Base-by-base conservation (phyloP, 176 grass and related monocot species). In the Zizania latifolia region DNA sequence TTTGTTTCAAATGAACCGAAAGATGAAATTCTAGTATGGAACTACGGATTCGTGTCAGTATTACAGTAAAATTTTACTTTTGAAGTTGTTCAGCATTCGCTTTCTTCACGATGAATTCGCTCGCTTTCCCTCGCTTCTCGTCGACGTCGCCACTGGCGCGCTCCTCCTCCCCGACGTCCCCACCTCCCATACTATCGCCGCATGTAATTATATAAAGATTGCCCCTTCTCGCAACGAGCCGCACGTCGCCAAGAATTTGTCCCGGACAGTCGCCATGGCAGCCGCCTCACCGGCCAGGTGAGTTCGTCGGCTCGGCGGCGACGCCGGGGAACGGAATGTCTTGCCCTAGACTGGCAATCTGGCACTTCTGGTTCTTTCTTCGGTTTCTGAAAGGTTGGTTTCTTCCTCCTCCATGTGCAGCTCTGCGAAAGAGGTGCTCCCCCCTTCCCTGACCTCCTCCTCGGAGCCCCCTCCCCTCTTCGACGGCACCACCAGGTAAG, bases 401-500 rank as follows among this genome's bases (percentile, higher is more conserved):
- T 58, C 8, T 41, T 17, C 27, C 10, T 14, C 63, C 13, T 35
- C 21, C 40, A 1, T 50, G 30, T 75, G 31, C 57, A 95, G 86
- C 56, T 78, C 40, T 27, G 74, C 40, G 27, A 88, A 83, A 60
- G 88, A 89, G 75, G 70, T 57, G 3, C 90, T 90, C 21, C 93
- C 93, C 0, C 71, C 88, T 55, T 3, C 65, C 40, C 85, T 97
- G 4, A 84, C 76, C 60, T 63, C 93, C 62, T 44, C 72, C 54
- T 97, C 93, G 43, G 76, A 90, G 37, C 83, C 90, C 9, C 93
- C 85, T 58, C 57, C 85, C 10, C 30, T 97, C 74, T 97, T 97
- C 58, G 90, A 93, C 16, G 90, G 93, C 36, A 97, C 93, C 0
- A 89, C 90, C 77, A 93, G 80, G 93, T 97, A 68, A 26, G 48